Percentiles rank a stretch among this genome's conserved stretches.
Evolutionary conservation across 345 rosid species (phyloP).

Genomic region (Hevea brasiliensis): DNA sequence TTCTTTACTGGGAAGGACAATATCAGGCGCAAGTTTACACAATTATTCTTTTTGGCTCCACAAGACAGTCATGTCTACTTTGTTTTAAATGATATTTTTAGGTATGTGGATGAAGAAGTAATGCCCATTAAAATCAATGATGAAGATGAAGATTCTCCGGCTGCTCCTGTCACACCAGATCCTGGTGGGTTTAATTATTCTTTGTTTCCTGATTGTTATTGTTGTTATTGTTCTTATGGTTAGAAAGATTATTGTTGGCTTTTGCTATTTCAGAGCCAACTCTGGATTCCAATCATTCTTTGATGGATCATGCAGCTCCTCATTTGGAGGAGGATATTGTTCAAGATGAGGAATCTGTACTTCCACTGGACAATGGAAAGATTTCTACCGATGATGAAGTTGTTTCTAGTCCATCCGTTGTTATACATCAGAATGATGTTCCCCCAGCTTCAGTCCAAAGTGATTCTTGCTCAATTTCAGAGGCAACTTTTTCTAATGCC

Average conservation of each 20-base stretch:
- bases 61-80: slow-evolving; percentile 46
- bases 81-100: slow-evolving; percentile 73
- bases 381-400: slow-evolving; percentile 27
- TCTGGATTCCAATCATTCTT: slow-evolving; percentile 17
- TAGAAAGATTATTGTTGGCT: background rate
- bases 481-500: slow-evolving; percentile 24
- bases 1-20: slow-evolving; percentile 48
- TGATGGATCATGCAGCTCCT: slow-evolving; percentile 1
- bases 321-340: slow-evolving; percentile 21
- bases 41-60: slow-evolving; percentile 68
- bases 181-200: slow-evolving; percentile 30
- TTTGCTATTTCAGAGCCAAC: slow-evolving; percentile 38
- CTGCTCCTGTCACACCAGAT: slow-evolving; percentile 32
- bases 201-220: background rate
- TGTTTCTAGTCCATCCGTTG: slow-evolving; percentile 21
- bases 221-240: background rate
- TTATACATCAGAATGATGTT: slow-evolving; percentile 9
- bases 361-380: slow-evolving; percentile 32
- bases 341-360: slow-evolving; percentile 24
- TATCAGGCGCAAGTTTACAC: slow-evolving; percentile 45
- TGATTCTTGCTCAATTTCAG: slow-evolving; percentile 21
- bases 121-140: slow-evolving; percentile 19
- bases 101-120: slow-evolving; percentile 45
- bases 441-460: background rate
- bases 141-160: slow-evolving; percentile 27